Evolutionary conservation across 2,329 filamentous ascomycete species (phyloP).

Genomic region (Mollisiaceae sp.): DNA sequence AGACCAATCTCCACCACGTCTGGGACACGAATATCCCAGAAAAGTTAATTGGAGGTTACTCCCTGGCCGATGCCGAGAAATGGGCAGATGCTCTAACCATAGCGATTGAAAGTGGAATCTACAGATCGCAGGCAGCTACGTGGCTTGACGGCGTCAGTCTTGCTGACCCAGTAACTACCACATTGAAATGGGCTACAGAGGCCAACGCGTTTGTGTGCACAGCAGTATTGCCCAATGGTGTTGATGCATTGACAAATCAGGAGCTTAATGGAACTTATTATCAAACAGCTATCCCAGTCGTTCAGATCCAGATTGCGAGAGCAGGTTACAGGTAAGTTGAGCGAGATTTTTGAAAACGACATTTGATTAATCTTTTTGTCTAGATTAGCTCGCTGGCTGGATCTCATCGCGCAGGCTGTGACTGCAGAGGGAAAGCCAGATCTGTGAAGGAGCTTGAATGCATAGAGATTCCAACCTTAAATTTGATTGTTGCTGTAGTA

Average conservation of each 20-base stretch:
- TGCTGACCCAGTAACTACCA: slow-evolving; percentile 57
- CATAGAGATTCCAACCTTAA: neutral
- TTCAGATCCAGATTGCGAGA: slow-evolving; percentile 70
- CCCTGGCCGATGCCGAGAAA: slow-evolving; percentile 52
- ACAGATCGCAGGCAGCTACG: slow-evolving; percentile 50
- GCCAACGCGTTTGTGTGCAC: slow-evolving; percentile 66
- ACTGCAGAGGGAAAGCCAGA: slow-evolving; percentile 28
- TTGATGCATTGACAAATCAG: slow-evolving; percentile 59
- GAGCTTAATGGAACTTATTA: slow-evolving; percentile 70
- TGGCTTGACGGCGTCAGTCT: slow-evolving; percentile 66
- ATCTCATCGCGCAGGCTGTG: slow-evolving; percentile 56
- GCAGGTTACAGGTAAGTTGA: slow-evolving; percentile 61
- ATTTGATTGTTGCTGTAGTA: neutral
- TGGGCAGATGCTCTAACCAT: slow-evolving; percentile 63
- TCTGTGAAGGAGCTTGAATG: slow-evolving; percentile 22
- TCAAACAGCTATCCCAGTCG: slow-evolving; percentile 63
- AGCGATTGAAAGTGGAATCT: slow-evolving; percentile 63
- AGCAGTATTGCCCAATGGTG: slow-evolving; percentile 65
- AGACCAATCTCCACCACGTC: slow-evolving; percentile 71
- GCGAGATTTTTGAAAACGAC: neutral
- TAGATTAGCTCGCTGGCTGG: slow-evolving; percentile 67
- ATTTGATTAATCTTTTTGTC: slow-evolving; percentile 9
- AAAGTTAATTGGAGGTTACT: slow-evolving; percentile 64
- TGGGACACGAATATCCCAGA: slow-evolving; percentile 74
- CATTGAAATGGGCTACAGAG: slow-evolving; percentile 67